phyloP scores from a whole-genome alignment of 2,329 filamentous ascomycete genomes.

The Ascochyta pisi region DNA sequence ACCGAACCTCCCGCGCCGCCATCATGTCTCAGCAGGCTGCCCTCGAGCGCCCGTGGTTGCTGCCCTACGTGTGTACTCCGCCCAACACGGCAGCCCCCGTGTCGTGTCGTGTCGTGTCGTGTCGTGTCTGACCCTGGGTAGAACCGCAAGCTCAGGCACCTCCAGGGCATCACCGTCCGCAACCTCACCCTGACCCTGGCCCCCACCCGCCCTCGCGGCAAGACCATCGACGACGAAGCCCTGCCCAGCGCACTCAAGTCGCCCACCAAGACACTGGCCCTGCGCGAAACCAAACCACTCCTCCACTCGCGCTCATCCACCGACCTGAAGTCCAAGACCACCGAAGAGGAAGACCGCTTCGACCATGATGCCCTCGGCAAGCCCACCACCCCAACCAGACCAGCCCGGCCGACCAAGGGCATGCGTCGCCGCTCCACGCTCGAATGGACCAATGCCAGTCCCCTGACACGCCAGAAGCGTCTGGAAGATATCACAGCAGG shows the following conservation, averaged over 20 bases:
- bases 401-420: conserved; percentile 47
- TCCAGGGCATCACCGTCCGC: conserved; percentile 84
- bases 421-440: conserved; percentile 65
- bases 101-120: neutral
- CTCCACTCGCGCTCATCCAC: conserved; percentile 67
- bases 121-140: conserved; percentile 44
- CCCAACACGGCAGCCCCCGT: neutral
- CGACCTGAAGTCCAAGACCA: conserved; percentile 52
- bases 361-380: conserved; percentile 25
- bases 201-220: conserved; percentile 59
- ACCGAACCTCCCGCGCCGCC: neutral
- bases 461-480: conserved; percentile 71
- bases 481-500: conserved; percentile 75
- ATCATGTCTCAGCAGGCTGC: conserved; percentile 18
- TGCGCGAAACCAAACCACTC: conserved; percentile 57
- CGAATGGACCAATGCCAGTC: conserved; percentile 67
- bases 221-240: conserved; percentile 78
- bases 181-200: conserved; percentile 75
- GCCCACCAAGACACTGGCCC: conserved; percentile 68
- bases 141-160: conserved; percentile 88
- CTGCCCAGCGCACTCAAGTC: conserved; percentile 71
- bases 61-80: conserved; percentile 41
- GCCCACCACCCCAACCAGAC: conserved; percentile 27
- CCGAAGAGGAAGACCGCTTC: neutral
- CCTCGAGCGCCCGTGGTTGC: conserved; percentile 48